A percentile compares a stretch with the other conserved stretches of the same genome.
phyloP scores from a whole-genome alignment of 345 rosid genomes.

The Salix purpurea region DNA sequence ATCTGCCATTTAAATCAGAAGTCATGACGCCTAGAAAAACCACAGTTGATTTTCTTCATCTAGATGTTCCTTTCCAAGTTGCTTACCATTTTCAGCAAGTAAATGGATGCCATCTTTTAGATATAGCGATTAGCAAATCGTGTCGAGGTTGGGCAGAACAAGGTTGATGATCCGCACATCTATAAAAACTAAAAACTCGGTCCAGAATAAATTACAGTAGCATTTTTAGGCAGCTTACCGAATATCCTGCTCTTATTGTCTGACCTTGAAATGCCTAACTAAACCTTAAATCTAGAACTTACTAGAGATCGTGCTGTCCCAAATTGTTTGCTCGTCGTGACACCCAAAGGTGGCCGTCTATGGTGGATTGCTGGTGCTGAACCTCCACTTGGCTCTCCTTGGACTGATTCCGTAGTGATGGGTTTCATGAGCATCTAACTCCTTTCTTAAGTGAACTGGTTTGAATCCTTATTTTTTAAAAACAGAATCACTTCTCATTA shows the following conservation, averaged over 20 bases:
- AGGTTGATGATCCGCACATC: background rate
- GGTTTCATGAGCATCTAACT: conserved; percentile 60
- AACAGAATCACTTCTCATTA: no score
- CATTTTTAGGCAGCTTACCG: background rate
- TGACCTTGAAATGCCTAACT: background rate
- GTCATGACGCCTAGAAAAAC: background rate
- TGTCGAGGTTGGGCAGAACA: background rate
- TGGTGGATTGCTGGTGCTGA: conserved; percentile 87
- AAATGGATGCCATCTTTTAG: background rate
- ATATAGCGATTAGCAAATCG: no score
- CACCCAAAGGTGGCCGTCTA: conserved; percentile 8
- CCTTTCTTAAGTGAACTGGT: no score
- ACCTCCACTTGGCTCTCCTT: conserved; percentile 76
- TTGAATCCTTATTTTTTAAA: no score
- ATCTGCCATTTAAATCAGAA: background rate
- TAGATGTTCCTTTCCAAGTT: background rate
- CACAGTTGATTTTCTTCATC: background rate
- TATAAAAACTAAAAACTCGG: background rate
- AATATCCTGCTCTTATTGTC: background rate
- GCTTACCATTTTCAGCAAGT: background rate
- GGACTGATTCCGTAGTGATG: conserved; percentile 79
- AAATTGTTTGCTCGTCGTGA: no score
- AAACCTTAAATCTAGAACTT: no score
- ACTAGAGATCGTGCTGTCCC: no score
- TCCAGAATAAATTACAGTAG: background rate